Base-by-base conservation (phyloP, 208 protist species). In the Sergeia podlipaevii region DNA sequence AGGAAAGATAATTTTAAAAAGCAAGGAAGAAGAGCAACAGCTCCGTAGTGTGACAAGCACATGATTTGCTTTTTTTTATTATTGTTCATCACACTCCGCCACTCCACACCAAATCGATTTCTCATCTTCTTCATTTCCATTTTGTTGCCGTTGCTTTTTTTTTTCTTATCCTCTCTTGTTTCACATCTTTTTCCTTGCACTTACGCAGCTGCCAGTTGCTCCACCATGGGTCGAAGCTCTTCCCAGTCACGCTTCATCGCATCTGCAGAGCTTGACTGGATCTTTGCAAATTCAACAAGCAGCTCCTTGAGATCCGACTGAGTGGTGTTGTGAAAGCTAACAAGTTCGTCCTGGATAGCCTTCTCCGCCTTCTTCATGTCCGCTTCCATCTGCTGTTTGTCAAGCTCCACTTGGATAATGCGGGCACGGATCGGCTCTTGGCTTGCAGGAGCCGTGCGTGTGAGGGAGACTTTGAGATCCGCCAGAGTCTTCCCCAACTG, bases 261-360 rank as follows among this genome's bases (percentile, higher is more conserved):
- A 36, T 57, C 53, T 1, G 82, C 77, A 51, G 88, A 91, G 27
- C 78, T 72, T n/a, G 95, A 54, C 68, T 94, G 83, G 26, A 95
- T 48, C 64, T 85, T 66, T 26, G 75, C 72, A 49, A 93, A 93
- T 21, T 60, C 66, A 38, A 86, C 77, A 33, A 95, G 61, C 47
- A 95, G 68, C 43, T 68, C 74, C 51, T 82, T 79, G 26, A 91
- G 70, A 59, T 94, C 91, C 49, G 83, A 80, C 61, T 93, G 84
- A 50, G 89, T 87, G 28, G 84, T 79, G 8, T 67, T 51, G 56
- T 95, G 85, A 54, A 95, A 96, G 11, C 74, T 66, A 1, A 60
- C 26, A 27, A 95, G 67, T 58, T 96, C 91, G 1, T 81, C 71
- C 23, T 67, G 64, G 20, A 94, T 70, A n/a, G 38, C 26, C 34